Percentiles rank a stretch among this genome's conserved stretches.
phyloP scores from a whole-genome alignment of 2,329 filamentous ascomycete genomes.

The Penicillium expansum region DNA sequence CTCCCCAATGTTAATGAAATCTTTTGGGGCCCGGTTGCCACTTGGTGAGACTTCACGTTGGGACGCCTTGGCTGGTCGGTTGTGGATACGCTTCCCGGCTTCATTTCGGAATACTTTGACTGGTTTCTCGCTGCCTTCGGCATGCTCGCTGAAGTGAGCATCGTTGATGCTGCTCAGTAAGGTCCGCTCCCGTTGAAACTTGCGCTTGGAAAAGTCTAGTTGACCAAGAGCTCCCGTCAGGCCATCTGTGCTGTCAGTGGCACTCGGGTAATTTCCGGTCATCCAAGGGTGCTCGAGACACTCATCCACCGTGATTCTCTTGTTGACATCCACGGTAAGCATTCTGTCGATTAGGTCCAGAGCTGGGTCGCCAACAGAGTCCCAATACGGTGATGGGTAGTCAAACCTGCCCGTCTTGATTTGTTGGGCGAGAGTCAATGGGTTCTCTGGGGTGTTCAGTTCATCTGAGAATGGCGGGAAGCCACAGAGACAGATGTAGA shows the following conservation, averaged over 20 bases:
- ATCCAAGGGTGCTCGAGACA: conserved; percentile 92
- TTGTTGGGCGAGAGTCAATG: conserved; percentile 82
- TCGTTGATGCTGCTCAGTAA: conserved; percentile 79
- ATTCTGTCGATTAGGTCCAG: conserved; percentile 92
- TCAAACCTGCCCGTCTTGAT: conserved; percentile 87
- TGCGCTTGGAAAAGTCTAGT: conserved; percentile 80
- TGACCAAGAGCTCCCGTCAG: conserved; percentile 80
- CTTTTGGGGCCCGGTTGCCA: conserved; percentile 63
- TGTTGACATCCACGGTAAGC: conserved; percentile 82
- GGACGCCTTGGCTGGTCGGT: conserved; percentile 35
- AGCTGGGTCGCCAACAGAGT: conserved; percentile 79
- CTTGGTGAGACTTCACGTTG: conserved; percentile 62
- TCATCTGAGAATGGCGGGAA: conserved; percentile 98
- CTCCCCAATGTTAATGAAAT: conserved; percentile 82
- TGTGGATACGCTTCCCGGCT: conserved; percentile 46
- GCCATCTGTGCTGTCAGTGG: conserved; percentile 86
- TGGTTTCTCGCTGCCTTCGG: conserved; percentile 55
- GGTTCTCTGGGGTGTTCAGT: conserved; percentile 74
- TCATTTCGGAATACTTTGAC: conserved; percentile 77
- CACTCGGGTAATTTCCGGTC: conserved; percentile 57
- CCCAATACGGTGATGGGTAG: conserved; percentile 96
- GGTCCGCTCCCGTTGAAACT: conserved; percentile 77
- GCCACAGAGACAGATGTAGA: conserved; percentile 95
- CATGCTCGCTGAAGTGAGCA: conserved; percentile 60
- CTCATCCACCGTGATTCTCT: conserved; percentile 83